Percentiles rank a stretch among this genome's conserved stretches.
phyloP scores from a whole-genome alignment of 1,139 yeast genomes.

The Pneumocystis murina region DNA sequence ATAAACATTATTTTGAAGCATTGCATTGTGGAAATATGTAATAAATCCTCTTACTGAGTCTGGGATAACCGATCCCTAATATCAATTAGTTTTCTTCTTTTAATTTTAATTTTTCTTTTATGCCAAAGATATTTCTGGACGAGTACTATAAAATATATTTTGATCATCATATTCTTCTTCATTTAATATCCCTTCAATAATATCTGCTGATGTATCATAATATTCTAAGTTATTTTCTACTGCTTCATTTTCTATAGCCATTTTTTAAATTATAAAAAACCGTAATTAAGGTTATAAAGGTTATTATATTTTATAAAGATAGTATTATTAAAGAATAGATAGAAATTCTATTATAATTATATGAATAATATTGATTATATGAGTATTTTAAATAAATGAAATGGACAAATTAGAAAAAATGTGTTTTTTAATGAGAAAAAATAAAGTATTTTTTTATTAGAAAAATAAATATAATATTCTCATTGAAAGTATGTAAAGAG shows the following conservation, averaged over 20 bases:
- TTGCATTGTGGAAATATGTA: slow-evolving; percentile 29
- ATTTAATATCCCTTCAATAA: background rate
- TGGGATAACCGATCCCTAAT: slow-evolving; percentile 21
- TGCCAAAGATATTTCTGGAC: background rate
- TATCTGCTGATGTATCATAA: background rate
- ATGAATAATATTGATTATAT: no score
- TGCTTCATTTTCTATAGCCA: background rate
- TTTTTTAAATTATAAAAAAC: background rate
- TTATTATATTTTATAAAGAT: no score
- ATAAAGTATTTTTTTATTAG: no score
- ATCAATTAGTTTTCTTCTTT: background rate
- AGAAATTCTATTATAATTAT: no score
- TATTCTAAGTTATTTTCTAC: background rate
- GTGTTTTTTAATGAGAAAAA: no score
- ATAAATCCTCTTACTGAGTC: slow-evolving; percentile 33
- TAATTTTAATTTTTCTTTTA: background rate
- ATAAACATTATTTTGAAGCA: slow-evolving; percentile 30
- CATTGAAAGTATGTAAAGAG: no score
- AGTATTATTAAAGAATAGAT: no score
- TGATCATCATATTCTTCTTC: background rate
- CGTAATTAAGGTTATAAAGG: no score
- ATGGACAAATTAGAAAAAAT: no score
- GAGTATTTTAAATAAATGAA: no score
- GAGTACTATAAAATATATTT: background rate
- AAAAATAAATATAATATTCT: no score